These are phyloP conservation scores for Penicillium psychrofluorescens DNA, from an alignment of 495 filamentous ascomycete species.

Conservation along the genomic window DNA sequence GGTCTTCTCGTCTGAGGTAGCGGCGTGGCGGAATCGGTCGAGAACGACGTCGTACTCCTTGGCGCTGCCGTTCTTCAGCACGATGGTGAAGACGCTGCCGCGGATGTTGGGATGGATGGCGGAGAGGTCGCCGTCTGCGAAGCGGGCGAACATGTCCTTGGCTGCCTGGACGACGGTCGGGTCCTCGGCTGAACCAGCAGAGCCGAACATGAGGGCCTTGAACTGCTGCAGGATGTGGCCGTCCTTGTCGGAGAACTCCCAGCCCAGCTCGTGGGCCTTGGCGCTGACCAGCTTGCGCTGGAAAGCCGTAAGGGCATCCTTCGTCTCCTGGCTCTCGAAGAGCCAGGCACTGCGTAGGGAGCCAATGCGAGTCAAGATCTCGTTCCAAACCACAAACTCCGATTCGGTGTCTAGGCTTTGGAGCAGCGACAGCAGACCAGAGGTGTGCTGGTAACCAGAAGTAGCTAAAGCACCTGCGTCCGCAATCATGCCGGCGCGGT, in stretches of 20 bases:
- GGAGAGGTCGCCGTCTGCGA: conserved; percentile 46
- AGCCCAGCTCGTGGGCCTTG: conserved; percentile 80
- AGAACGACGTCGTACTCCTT: conserved; percentile 67
- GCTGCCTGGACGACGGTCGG: conserved; percentile 50
- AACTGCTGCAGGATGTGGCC: conserved; percentile 85
- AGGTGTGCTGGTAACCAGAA: conserved; percentile 89
- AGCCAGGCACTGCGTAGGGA: conserved; percentile 76
- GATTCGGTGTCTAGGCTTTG: conserved; percentile 76
- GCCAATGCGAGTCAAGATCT: conserved; percentile 71
- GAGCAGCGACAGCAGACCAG: conserved; percentile 76
- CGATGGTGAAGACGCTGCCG: conserved; percentile 54
- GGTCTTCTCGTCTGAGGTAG: conserved; percentile 87
- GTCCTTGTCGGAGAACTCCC: conserved; percentile 76
- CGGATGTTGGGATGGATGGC: conserved; percentile 65
- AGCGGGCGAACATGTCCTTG: conserved; percentile 58
- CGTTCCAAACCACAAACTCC: conserved; percentile 92
- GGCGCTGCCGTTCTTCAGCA: conserved; percentile 52
- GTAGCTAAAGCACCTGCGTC: conserved; percentile 87
- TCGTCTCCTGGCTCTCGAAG: conserved; percentile 70
- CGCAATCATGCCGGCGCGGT: conserved; percentile 91
- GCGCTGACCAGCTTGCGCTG: conserved; percentile 64
- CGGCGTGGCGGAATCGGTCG: conserved; percentile 77
- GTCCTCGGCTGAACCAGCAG: conserved; percentile 54
- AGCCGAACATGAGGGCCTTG: conserved; percentile 59
- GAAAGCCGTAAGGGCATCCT: conserved; percentile 73